Evolutionary conservation across 2,329 filamentous ascomycete species (phyloP).

Genomic region (Aureobasidium leucospermi): DNA sequence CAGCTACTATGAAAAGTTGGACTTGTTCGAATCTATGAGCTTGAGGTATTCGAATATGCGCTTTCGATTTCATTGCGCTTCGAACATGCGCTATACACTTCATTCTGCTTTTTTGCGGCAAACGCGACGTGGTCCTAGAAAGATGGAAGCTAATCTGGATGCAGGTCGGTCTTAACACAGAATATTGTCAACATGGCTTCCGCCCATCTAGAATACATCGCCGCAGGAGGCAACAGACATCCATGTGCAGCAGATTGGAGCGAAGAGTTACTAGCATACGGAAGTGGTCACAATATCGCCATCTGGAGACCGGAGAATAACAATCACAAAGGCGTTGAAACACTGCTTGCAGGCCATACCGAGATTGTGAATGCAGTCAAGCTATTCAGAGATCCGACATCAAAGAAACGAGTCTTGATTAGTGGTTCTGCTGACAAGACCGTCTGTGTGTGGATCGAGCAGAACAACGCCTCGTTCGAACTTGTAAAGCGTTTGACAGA

Average conservation of each 20-base stretch:
- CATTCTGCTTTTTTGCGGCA: no score
- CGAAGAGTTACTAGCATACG: constrained; percentile 70
- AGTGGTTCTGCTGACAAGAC: constrained; percentile 77
- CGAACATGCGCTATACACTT: no score
- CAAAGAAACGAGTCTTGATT: constrained; percentile 53
- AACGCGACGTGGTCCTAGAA: no score
- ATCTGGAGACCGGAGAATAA: constrained; percentile 67
- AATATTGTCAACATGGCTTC: not conserved
- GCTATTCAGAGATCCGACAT: constrained; percentile 55
- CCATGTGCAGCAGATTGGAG: constrained; percentile 85
- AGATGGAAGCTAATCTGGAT: not conserved
- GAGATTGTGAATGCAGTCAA: constrained; percentile 76
- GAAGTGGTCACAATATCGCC: constrained; percentile 80
- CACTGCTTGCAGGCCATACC: constrained; percentile 61
- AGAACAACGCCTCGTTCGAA: constrained; percentile 29
- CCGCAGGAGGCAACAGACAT: constrained; percentile 83
- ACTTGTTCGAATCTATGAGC: no score
- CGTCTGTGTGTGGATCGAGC: constrained; percentile 55
- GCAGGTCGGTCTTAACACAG: not conserved
- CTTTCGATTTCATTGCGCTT: no score
- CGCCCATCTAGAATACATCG: constrained; percentile 43
- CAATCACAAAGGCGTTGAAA: constrained; percentile 50
- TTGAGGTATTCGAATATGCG: no score
- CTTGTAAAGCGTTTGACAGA: constrained; percentile 48
- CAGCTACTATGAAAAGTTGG: no score